These are phyloP conservation scores for Leccinum rimulosum DNA, from an alignment of 768 basidiomycete species.

Conservation along the genomic window DNA sequence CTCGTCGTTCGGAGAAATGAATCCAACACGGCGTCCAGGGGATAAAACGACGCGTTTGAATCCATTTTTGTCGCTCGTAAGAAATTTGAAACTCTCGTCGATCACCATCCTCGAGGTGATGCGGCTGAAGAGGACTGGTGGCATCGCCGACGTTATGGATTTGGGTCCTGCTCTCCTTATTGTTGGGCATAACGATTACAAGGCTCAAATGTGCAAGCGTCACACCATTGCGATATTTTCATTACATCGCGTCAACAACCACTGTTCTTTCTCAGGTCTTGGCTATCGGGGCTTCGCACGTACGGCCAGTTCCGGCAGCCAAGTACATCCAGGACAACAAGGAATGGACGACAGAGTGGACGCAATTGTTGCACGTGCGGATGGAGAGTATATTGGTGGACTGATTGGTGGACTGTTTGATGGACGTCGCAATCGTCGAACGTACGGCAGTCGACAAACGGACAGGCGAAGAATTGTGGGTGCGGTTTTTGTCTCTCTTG, in stretches of 20 bases:
- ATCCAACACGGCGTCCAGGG: conserved; percentile 3
- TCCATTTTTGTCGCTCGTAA: conserved; percentile 73
- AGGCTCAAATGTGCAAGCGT: conserved; percentile 72
- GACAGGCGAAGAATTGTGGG: conserved; percentile 63
- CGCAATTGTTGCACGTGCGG: conserved; percentile 68
- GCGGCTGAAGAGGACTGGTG: conserved; percentile 73
- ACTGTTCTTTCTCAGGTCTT: conserved; percentile 52
- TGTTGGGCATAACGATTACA: conserved; percentile 84
- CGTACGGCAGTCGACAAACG: conserved; percentile 55
- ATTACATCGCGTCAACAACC: conserved; percentile 25
- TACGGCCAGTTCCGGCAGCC: conserved; percentile 63
- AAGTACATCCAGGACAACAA: conserved; percentile 66
- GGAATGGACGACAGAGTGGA: conserved; percentile 81
- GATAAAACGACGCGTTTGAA: conserved; percentile 38
- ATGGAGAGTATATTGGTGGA: conserved; percentile 86
- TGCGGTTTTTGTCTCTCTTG: conserved; percentile 9
- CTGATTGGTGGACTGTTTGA: conserved; percentile 76
- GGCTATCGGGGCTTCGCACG: conserved; percentile 60
- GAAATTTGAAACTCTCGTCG: conserved; percentile 74
- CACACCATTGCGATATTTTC: conserved; percentile 53
- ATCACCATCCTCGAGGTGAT: conserved; percentile 89
- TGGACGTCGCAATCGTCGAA: conserved; percentile 81
- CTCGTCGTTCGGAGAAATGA: neutral
- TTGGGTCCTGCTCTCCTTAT: conserved; percentile 75
- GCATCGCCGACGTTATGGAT: conserved; percentile 83